A percentile compares a stretch with the other conserved stretches of the same genome.
Conservation (phyloP, 352 stramenopile species). For the Pythium diclinum region DNA sequence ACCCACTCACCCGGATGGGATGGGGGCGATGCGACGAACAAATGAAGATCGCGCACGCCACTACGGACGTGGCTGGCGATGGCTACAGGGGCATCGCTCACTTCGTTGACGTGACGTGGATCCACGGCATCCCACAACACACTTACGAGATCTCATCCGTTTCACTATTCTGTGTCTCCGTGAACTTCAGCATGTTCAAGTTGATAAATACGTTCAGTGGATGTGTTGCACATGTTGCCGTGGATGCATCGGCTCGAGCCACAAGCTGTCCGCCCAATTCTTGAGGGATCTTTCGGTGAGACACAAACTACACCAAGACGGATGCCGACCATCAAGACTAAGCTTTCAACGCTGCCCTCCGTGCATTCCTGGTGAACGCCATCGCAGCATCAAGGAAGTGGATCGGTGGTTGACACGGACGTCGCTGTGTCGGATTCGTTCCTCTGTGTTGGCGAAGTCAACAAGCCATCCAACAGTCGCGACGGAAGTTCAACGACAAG, state of each 20-base stretch:
- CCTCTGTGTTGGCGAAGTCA: no score
- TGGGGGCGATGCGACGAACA: background rate
- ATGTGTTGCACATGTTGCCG: background rate
- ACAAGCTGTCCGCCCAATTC: background rate
- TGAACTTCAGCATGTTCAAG: background rate
- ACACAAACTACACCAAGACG: background rate
- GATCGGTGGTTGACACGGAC: no score
- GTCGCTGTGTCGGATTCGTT: no score
- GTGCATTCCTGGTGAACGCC: no score
- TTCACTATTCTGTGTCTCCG: background rate
- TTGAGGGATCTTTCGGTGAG: background rate
- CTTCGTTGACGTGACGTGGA: background rate
- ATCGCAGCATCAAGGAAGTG: no score
- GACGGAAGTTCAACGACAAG: no score
- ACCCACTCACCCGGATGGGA: background rate
- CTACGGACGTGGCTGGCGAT: background rate
- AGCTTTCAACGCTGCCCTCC: background rate
- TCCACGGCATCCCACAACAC: background rate
- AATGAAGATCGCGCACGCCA: background rate
- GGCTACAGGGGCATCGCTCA: background rate
- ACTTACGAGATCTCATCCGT: constrained; percentile 1
- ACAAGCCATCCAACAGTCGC: no score
- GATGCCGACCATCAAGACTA: background rate
- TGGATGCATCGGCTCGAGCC: background rate
- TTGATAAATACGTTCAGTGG: background rate